These are phyloP conservation scores for Leccinum insolens DNA, from an alignment of 1,284 basidiomycete species.

Conservation along the genomic window DNA sequence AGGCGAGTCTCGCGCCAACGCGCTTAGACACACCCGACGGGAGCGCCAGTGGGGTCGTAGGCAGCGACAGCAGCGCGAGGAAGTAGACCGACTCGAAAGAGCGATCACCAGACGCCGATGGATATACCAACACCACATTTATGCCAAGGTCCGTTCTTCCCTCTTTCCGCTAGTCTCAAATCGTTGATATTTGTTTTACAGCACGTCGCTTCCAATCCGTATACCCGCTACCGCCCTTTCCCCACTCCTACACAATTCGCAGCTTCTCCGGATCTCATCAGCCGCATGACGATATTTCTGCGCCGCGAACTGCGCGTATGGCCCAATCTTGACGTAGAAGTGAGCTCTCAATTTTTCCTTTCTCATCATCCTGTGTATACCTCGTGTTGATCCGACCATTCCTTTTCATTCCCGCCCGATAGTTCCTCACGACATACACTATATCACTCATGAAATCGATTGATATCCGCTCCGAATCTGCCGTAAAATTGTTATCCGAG, in stretches of 20 bases:
- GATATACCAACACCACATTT: conserved; percentile 76
- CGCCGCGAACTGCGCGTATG: conserved; percentile 84
- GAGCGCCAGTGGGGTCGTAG: conserved; percentile 60
- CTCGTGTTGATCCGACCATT: conserved; percentile 14
- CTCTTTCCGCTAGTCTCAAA: neutral
- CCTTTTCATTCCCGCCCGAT: conserved; percentile 11
- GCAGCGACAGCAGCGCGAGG: conserved; percentile 53
- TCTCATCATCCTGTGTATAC: neutral
- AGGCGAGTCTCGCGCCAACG: conserved; percentile 32
- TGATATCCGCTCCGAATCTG: conserved; percentile 85
- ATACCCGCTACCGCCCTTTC: conserved; percentile 80
- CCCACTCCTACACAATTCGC: conserved; percentile 81
- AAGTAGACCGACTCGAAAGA: conserved; percentile 64
- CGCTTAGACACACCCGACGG: conserved; percentile 39
- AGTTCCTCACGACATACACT: conserved; percentile 80
- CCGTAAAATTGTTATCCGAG: conserved; percentile 79
- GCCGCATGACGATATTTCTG: conserved; percentile 78
- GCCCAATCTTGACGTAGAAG: conserved; percentile 83
- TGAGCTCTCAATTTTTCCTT: conserved; percentile 35
- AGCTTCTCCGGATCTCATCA: conserved; percentile 70
- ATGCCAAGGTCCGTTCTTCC: conserved; percentile 65
- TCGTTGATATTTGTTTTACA: conserved; percentile 32
- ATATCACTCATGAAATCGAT: conserved; percentile 85
- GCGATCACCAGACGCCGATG: conserved; percentile 60
- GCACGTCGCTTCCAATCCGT: conserved; percentile 86